Evolutionary conservation across 495 filamentous ascomycete genomes (phyloP), one percentile per base, ranked within the genome.

Genomic region (Cenococcum geophilum): DNA sequence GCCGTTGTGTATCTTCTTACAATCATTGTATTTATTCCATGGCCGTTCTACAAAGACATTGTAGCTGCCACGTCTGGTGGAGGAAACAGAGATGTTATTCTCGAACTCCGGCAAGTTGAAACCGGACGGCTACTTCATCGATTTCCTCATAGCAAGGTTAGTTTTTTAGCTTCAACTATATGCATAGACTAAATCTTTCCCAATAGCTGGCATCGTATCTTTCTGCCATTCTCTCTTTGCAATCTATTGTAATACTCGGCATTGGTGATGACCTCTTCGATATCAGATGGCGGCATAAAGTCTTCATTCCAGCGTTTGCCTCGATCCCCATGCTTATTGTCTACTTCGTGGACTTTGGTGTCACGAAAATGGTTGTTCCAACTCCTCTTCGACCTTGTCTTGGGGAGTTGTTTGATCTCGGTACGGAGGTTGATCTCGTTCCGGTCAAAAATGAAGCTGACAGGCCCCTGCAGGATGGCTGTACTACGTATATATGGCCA

Each of bases 271-370:
- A 99, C 73, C 82, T 97, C 14, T 95, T 99, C 75, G 93, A 99
- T 73, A 95, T 99, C 67, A 85, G 95, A 68, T 99, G 93, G 93
- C 86, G 93, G 54, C 95, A 99, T 78, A 99, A 99, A 75, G 84
- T 97, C 70, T 84, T 97, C 74, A 96, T 99, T 63, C 93, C 93
- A 4, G 95, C 89, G 16, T 89, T 99, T 68, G 91, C 91, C 37
- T 83, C 91, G 27, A 91, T 97, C 60, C 93, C 93, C 0, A 86
- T 99, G 75, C 86, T 99, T 4, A 87, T 95, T 55, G 89, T 99
- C 59, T 99, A 99, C 76, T 95, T 96, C 72, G 90, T 97, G 69
- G 92, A 97, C 74, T 97, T 97, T 71, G 93, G 91, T 52, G 91
- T 99, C 60, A 99, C 93, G 16, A 86, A 90, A 36, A 86, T 99